Base-by-base conservation (phyloP, 2,329 filamentous ascomycete genomes). In the Colletotrichum abscissum region DNA sequence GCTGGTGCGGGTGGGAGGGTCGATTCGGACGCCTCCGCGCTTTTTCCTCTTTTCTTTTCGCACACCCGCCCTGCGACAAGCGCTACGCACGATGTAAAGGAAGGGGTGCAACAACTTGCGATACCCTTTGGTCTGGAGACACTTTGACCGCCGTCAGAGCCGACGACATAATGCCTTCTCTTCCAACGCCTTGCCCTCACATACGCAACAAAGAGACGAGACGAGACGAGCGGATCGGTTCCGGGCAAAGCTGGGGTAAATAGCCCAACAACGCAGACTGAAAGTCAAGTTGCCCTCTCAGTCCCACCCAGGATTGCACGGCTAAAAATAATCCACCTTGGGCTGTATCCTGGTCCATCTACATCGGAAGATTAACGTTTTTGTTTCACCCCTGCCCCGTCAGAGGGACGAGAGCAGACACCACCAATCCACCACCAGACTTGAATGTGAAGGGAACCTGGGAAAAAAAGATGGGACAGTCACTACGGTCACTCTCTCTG, bases 291-390 rank as follows among this genome's bases (percentile, higher is more conserved):
- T 63, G 52, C 42, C 28, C 46, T 60, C 56, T 49, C 65, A 55
- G 38, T 63, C 59, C 58, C 60, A 52, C 35, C 52, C 72, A 74
- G 67, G 63, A 55, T 63, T 55, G 54, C n/a, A 57, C 8, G 55
- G 69, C 74, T 75, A 74, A 74, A 72, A 74, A 72, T 75, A 75
- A 49, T 62, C 64, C 67, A 66, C 67, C 59, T n/a, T 59, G 56
- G 73, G 22, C 67, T 74, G 33, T 46, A 74, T 65, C 73, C 69
- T 69, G 58, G 73, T 65, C 49, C 60, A 69, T 74, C 73, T 35
- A 63, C 64, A 60, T 74, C 69, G 73, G 73, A 74, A 74, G 69
- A 74, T 74, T 74, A 74, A 69, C 69, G 54, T 69, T 73, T 65
- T 38, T 66, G 69, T 73, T 74, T 73, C 73, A 74, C 62, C 64